These are phyloP conservation scores for Knoxia roxburghii DNA, from an alignment of 257 asterid genomes.

Conservation along the genomic window DNA sequence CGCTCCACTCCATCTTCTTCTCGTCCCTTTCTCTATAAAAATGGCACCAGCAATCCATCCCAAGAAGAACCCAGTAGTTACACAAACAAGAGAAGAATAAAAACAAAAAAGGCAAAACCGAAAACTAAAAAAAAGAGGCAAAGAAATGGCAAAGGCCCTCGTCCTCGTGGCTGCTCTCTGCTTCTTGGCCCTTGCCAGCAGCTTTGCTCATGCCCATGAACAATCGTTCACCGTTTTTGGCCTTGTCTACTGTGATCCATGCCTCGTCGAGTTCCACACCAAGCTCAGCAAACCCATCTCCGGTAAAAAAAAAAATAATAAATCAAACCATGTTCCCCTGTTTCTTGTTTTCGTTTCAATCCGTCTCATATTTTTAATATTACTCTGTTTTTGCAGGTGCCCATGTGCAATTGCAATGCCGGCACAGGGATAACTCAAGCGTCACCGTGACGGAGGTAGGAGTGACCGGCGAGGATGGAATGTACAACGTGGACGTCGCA, in stretches of 20 bases:
- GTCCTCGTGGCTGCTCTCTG: constrained; percentile 22
- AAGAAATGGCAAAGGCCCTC: constrained; percentile 29
- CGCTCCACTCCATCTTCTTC: constrained; percentile 14
- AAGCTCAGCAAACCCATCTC: constrained; percentile 13
- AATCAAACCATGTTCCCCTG: no score
- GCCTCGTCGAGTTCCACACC: constrained; percentile 33
- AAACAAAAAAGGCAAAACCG: background rate
- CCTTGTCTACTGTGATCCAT: constrained; percentile 38
- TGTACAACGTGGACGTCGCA: constrained; percentile 20
- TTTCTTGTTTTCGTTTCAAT: no score
- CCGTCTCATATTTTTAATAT: no score
- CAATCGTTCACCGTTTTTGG: constrained; percentile 22
- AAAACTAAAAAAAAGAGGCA: background rate
- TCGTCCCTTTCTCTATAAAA: constrained; percentile 6
- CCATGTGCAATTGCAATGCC: constrained; percentile 32
- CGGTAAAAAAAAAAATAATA: constrained; percentile 9
- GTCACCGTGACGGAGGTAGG: constrained; percentile 17
- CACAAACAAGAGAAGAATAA: background rate
- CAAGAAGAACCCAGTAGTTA: constrained; percentile 4
- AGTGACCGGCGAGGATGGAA: constrained; percentile 18
- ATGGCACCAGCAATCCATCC: background rate
- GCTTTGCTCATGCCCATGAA: constrained; percentile 9
- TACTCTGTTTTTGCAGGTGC: constrained; percentile 24
- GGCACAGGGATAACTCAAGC: background rate
- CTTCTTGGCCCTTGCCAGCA: constrained; percentile 21